A percentile compares a stretch with the other conserved stretches of the same genome.
Evolutionary conservation across 345 rosid species (phyloP).

Genomic region (Psidium guajava): DNA sequence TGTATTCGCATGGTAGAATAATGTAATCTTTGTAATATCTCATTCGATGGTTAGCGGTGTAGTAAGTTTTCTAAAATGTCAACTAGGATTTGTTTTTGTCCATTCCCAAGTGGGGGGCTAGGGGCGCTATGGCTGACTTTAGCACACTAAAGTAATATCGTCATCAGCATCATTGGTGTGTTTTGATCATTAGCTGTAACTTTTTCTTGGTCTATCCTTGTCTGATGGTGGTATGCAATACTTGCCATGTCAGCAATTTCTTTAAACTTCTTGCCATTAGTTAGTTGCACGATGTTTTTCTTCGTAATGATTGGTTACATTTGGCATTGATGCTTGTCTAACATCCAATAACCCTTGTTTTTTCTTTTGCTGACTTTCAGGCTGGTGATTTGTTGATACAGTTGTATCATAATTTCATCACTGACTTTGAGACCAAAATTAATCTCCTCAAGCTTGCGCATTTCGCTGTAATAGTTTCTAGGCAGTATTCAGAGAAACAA

Average conservation of each 20-base stretch:
- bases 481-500: constrained; percentile 87
- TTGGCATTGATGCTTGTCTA: background rate
- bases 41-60: background rate
- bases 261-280: background rate
- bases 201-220: background rate
- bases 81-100: background rate
- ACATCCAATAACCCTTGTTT: background rate
- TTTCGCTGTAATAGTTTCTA: constrained; percentile 85
- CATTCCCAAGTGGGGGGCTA: background rate
- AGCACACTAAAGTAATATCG: background rate
- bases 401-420: constrained; percentile 81
- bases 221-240: background rate
- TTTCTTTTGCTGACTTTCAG: constrained; percentile 19
- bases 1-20: background rate
- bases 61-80: background rate
- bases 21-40: background rate
- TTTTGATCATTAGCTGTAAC: background rate
- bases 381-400: constrained; percentile 93
- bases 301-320: background rate
- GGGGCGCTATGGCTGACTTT: background rate
- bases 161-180: background rate
- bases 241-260: background rate
- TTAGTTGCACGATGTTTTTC: background rate
- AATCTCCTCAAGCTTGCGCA: constrained; percentile 98
- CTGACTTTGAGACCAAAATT: constrained; percentile 96